phyloP scores from a whole-genome alignment of 305 asterid genomes.

The Andrographis paniculata region DNA sequence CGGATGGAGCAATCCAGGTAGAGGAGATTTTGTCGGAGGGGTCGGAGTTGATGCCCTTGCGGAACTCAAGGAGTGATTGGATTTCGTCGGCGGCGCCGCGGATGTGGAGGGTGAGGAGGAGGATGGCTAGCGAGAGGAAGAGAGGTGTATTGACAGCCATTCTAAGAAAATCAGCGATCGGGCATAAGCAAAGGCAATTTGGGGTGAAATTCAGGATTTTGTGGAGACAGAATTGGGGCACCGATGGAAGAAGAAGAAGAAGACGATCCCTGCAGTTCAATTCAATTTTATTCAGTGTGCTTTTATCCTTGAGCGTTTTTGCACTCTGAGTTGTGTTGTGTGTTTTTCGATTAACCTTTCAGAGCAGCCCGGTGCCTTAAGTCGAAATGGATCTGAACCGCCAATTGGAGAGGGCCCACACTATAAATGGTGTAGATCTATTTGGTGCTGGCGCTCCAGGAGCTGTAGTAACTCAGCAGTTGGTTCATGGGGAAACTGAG shows the following conservation, averaged over 20 bases:
- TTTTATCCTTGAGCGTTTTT: not conserved
- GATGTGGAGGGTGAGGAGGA: constrained; percentile 9
- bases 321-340: not conserved
- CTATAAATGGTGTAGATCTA: not conserved
- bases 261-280: not conserved
- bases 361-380: not conserved
- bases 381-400: not conserved
- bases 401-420: not conserved
- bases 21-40: constrained; percentile 35
- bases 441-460: not conserved
- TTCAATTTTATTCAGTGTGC: not conserved
- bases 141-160: constrained; percentile 17
- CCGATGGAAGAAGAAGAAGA: not conserved
- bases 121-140: constrained; percentile 9
- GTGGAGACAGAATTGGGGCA: constrained; percentile 14
- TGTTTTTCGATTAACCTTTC: not conserved
- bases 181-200: too few relatives aligned
- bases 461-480: not conserved
- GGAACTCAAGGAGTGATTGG: constrained; percentile 57
- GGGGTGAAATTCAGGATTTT: too few relatives aligned
- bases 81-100: constrained; percentile 25
- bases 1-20: constrained; percentile 35
- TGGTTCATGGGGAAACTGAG: constrained; percentile 20
- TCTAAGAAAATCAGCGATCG: constrained; percentile 7
- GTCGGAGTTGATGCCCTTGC: constrained; percentile 50